Base-by-base conservation (phyloP, 2,329 filamentous ascomycete species). In the Exophiala aquamarina region DNA sequence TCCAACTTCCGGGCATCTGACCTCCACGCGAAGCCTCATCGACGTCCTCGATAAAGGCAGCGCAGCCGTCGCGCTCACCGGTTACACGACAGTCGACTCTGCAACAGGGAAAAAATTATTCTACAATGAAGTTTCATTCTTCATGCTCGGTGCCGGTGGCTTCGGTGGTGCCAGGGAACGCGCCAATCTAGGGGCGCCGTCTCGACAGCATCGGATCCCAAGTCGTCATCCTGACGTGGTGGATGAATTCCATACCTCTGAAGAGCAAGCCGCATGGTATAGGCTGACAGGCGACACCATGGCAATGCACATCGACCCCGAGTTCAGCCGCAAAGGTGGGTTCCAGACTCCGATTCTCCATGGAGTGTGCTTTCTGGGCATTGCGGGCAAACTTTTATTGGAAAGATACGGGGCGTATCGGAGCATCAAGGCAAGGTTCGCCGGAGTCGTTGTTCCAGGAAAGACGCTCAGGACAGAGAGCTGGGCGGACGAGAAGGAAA, bases 1-100 rank as follows among this genome's bases (percentile, higher is more conserved):
- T 61, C 92, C 92, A 28, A 96, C 91, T 26, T 79, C 84, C 46
- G 90, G 40, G 3, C 14, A 20, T 11, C 13, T 38, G 9, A 15
- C 9, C 21, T 38, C 46, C 7, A 33, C n/a, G 3, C 13, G 20
- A 18, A 84, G 84, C 67, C 84, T 97, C 48, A 81, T 98, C 51
- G 93, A 97, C 68, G 92, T 97, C 10, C 81, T 96, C 39, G 93
- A 98, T 76, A 97, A 97, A 79, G 91, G 92, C 62, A 86, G 81
- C 59, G 90, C 91, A 13, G 90, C 89, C 51, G 78, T 97, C 46
- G 81, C 93, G 45, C 86, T 91, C 62, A 83, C 78, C 15, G 89
- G 86, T 56, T 83, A 85, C 58, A 88, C 84, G 20, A 97, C 92
- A 32, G 82, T 88, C 66, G 83, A 95, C 65, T 89, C 87, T 49